phyloP scores from a whole-genome alignment of 2,329 filamentous ascomycete species.

The Claviceps sp. region DNA sequence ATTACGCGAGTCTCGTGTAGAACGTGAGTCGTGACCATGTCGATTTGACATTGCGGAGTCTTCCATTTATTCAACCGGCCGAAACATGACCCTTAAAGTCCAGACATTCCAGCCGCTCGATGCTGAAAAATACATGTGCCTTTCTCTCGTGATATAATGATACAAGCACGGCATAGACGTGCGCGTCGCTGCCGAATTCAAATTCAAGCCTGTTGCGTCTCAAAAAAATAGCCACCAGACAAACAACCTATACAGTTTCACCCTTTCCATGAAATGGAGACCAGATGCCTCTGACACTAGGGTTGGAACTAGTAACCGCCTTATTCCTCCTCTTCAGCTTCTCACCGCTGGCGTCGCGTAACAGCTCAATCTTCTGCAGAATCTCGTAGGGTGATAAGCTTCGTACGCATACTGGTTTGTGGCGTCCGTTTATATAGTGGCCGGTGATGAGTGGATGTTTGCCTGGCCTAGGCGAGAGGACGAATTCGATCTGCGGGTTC shows the following conservation, averaged over 20 bases:
- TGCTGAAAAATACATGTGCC: constrained; percentile 11
- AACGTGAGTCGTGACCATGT: background rate
- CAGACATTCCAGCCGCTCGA: constrained; percentile 16
- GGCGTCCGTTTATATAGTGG: constrained; percentile 81
- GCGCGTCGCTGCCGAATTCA: constrained; percentile 1
- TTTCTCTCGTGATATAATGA: constrained; percentile 14
- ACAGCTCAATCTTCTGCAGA: constrained; percentile 59
- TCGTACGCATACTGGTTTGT: constrained; percentile 77
- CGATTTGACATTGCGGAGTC: background rate
- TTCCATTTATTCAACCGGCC: background rate
- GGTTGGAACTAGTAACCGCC: constrained; percentile 49
- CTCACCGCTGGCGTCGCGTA: constrained; percentile 64
- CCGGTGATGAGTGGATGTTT: constrained; percentile 83
- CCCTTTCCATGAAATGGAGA: constrained; percentile 54
- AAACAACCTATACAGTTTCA: constrained; percentile 31
- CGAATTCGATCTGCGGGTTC: constrained; percentile 84
- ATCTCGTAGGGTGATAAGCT: constrained; percentile 75
- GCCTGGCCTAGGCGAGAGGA: constrained; percentile 76
- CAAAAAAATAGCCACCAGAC: background rate
- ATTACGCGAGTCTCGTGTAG: background rate
- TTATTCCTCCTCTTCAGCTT: constrained; percentile 53
- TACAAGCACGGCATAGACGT: constrained; percentile 11
- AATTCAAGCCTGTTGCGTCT: background rate
- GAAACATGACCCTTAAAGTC: background rate
- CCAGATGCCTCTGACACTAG: constrained; percentile 58